phyloP scores from a whole-genome alignment of 176 grass and related monocot species.

The Dactylis glomerata region DNA sequence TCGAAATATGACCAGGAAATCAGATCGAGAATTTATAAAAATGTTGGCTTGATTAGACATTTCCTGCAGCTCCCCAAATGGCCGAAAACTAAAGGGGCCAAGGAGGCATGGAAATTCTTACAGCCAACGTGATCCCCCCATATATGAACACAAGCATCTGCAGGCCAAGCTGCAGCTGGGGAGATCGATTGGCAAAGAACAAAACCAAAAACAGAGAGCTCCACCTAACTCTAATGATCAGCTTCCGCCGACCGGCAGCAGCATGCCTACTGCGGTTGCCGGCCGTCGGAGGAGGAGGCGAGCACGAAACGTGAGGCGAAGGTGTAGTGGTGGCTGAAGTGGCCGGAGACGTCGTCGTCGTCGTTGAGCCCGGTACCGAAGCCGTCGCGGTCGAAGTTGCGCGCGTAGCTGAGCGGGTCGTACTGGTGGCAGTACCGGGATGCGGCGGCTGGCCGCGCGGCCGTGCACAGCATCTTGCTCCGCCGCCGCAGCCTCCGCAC shows the following conservation, averaged over 20 bases:
- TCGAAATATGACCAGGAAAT: background rate
- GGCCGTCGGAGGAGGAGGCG: too few relatives aligned
- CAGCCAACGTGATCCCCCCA: too few relatives aligned
- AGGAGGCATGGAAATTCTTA: slow-evolving; percentile 15
- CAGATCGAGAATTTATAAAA: background rate
- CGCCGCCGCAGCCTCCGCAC: slow-evolving; percentile 68
- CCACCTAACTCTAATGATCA: too few relatives aligned
- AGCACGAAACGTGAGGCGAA: slow-evolving; percentile 89
- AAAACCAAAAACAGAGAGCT: too few relatives aligned
- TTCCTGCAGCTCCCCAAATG: background rate
- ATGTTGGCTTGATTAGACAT: background rate
- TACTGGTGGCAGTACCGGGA: slow-evolving; percentile 53
- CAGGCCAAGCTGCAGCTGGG: too few relatives aligned
- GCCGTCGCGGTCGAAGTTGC: slow-evolving; percentile 74
- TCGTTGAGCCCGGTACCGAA: slow-evolving; percentile 41
- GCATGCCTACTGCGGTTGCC: too few relatives aligned
- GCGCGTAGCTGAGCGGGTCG: slow-evolving; percentile 80
- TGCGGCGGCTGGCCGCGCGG: slow-evolving; percentile 13
- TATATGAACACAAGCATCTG: too few relatives aligned
- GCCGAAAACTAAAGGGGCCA: background rate
- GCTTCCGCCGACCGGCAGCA: too few relatives aligned
- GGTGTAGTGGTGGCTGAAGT: slow-evolving; percentile 46
- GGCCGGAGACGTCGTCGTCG: slow-evolving; percentile 12
- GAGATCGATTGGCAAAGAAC: too few relatives aligned
- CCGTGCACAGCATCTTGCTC: slow-evolving; percentile 57